Evolutionary conservation across 176 grass and related monocot genomes (phyloP), one percentile per base, ranked within the genome.

Genomic region (Canna indica): DNA sequence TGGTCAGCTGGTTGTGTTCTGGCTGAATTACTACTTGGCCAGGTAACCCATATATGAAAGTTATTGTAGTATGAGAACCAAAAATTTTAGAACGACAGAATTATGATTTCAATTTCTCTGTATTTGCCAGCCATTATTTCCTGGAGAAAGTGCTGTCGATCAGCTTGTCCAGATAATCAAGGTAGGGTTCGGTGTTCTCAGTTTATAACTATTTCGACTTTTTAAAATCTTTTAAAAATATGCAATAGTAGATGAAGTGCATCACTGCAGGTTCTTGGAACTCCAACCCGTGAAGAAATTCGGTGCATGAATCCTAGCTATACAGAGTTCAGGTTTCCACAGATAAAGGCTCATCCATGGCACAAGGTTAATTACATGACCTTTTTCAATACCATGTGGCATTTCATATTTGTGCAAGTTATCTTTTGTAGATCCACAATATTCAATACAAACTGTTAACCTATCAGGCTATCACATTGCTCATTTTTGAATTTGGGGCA

Each of bases 271-370:
- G 53, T 97, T 78, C 93, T 97, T 83, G 93, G 93, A 69, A 97
- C 93, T 30, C 93, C 93, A 70, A 97, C 93, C n/a, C 89, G 93
- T 20, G 93, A 97, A 64, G 93, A 97, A 80, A 97, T 97, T 73
- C 69, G 93, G 15, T 97, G 93, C 76, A 97, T 97, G 93, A 97
- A 97, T 69, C 93, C 88, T 67, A 90, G 89, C 64, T 97, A 97
- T 46, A 97, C 88, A 0, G 93, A 97, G 52, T 97, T 92, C 38
- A 92, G 80, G 59, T 97, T 97, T 78, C 93, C 93, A 39, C 88
- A 92, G 79, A 97, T 97, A 52, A 97, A 97, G 78, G 84, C 88
- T 87, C 88, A 97, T 83, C 93, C 93, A 2, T 97, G 93, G 93
- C 93, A 97, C 84, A 97, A 97, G 93, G 93, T 97, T 41, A 41